Percentiles rank a stretch among this genome's conserved stretches.
Conservation (phyloP, 345 rosid species). For the Luvunga scandens region DNA sequence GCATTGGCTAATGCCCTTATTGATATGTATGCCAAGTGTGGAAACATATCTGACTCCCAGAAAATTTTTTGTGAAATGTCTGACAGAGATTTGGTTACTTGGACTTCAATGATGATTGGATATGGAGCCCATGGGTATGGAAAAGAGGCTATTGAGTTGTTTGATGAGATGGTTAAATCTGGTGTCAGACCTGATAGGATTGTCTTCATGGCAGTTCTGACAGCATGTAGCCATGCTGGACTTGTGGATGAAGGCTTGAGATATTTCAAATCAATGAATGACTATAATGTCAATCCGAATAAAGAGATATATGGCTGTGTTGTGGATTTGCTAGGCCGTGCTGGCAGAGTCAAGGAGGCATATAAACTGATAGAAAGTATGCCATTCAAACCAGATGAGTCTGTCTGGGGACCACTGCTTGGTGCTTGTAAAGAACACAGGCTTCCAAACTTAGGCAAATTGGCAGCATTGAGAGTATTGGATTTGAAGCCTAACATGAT, state of each 20-base stretch:
- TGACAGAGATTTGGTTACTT: slow-evolving; percentile 60
- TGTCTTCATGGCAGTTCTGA: slow-evolving; percentile 82
- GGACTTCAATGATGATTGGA: slow-evolving; percentile 98
- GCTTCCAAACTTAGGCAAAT: slow-evolving; percentile 47
- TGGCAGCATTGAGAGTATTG: slow-evolving; percentile 62
- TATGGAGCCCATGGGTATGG: slow-evolving; percentile 84
- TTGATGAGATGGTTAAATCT: slow-evolving; percentile 72
- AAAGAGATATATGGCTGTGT: slow-evolving; percentile 76
- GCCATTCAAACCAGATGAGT: slow-evolving; percentile 75
- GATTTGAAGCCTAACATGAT: slow-evolving; percentile 60
- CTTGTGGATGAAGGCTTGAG: slow-evolving; percentile 75
- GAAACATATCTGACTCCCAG: slow-evolving; percentile 51
- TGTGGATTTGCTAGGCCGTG: slow-evolving; percentile 85
- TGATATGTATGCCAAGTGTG: slow-evolving; percentile 95
- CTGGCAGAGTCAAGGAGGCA: slow-evolving; percentile 84
- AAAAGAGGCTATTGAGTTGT: slow-evolving; percentile 60
- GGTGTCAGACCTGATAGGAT: slow-evolving; percentile 73
- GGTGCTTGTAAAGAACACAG: slow-evolving; percentile 77
- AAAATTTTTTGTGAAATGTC: slow-evolving; percentile 52
- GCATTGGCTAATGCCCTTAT: slow-evolving; percentile 70
- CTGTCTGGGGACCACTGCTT: slow-evolving; percentile 83
- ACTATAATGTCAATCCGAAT: slow-evolving; percentile 48
- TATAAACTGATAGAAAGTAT: slow-evolving; percentile 59
- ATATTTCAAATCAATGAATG: slow-evolving; percentile 59
- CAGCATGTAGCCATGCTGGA: slow-evolving; percentile 90